Evolutionary conservation across 2,329 filamentous ascomycete genomes (phyloP).

Genomic region (Trichoderma koningii): DNA sequence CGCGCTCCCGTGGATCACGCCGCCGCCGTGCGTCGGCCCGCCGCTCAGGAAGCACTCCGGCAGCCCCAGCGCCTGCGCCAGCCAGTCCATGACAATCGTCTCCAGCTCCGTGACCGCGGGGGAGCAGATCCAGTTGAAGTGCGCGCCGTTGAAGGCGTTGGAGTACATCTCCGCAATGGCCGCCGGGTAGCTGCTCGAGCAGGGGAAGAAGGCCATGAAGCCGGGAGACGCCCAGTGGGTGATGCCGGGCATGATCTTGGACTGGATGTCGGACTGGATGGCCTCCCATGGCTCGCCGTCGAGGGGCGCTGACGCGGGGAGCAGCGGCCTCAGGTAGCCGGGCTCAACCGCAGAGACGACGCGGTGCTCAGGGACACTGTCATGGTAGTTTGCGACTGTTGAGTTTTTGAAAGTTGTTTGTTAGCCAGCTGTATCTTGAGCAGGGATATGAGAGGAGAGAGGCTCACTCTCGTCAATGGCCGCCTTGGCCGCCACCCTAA

Average conservation of each 20-base stretch:
- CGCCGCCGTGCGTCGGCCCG: constrained; percentile 71
- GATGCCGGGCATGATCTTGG: constrained; percentile 85
- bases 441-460: neutral
- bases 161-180: constrained; percentile 94
- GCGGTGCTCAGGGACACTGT: constrained; percentile 67
- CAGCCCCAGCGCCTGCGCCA: constrained; percentile 73
- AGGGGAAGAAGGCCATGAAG: constrained; percentile 95
- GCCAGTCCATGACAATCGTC: constrained; percentile 90
- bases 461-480: constrained; percentile 79
- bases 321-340: constrained; percentile 79
- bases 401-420: neutral
- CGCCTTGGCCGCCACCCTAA: constrained; percentile 72
- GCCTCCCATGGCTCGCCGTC: constrained; percentile 72
- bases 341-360: constrained; percentile 79
- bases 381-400: constrained; percentile 80
- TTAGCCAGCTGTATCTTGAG: neutral
- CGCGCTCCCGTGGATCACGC: constrained; percentile 91
- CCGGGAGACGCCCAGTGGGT: constrained; percentile 95
- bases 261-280: constrained; percentile 81
- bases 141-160: constrained; percentile 82
- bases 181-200: constrained; percentile 75
- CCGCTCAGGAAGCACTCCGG: constrained; percentile 74
- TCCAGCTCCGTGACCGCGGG: constrained; percentile 92
- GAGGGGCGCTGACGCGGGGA: constrained; percentile 67
- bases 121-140: constrained; percentile 97